Evolutionary conservation across 306 rosid genomes (phyloP).

Genomic region (Ochetophila trinervis): DNA sequence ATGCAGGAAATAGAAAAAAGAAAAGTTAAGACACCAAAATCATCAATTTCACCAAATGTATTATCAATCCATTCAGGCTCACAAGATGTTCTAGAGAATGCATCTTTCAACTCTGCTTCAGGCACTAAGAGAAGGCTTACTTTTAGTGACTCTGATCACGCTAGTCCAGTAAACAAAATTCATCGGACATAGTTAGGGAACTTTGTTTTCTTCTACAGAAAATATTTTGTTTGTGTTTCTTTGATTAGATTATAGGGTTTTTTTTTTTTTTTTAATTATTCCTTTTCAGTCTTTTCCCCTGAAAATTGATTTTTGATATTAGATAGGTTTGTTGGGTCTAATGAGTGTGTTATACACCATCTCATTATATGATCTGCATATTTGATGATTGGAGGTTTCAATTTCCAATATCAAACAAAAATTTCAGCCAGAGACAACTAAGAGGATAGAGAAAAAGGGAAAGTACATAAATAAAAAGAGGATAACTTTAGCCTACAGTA

Average conservation of each 20-base stretch:
- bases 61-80: constrained; percentile 37
- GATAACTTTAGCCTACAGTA: constrained; percentile 43
- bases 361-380: constrained; percentile 47
- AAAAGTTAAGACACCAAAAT: constrained; percentile 50
- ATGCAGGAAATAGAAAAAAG: constrained; percentile 50
- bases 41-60: constrained; percentile 29
- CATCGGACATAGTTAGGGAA: constrained; percentile 37
- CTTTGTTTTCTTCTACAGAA: constrained; percentile 26
- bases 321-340: constrained; percentile 45
- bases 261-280: too few species aligned
- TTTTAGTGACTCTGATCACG: constrained; percentile 45
- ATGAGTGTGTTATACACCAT: constrained; percentile 43
- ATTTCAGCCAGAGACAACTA: constrained; percentile 45
- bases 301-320: constrained; percentile 31
- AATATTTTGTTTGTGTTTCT: constrained; percentile 38
- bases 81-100: constrained; percentile 43
- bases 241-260: constrained; percentile 48
- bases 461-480: constrained; percentile 45
- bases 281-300: constrained; percentile 8
- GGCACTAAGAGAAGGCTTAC: constrained; percentile 76
- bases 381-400: constrained; percentile 66
- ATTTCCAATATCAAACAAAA: constrained; percentile 54
- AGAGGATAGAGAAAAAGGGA: constrained; percentile 40
- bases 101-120: constrained; percentile 33
- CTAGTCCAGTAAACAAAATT: constrained; percentile 40